Evolutionary conservation across 106 monocot species (phyloP).

Genomic region (Phalaenopsis equestris): DNA sequence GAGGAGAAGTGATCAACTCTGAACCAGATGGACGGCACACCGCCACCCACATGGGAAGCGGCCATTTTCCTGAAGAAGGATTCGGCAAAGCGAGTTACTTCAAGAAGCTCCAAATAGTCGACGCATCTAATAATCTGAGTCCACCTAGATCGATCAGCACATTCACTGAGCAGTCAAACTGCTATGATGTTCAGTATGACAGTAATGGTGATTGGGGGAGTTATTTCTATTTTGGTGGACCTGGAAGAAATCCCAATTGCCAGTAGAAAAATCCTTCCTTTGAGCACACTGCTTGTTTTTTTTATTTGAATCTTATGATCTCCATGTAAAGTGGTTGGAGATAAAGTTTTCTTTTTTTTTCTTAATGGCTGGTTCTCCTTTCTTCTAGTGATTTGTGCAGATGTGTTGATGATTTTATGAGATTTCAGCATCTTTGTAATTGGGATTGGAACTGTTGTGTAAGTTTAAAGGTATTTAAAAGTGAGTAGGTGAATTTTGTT

Average conservation of each 20-base stretch:
- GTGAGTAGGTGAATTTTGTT: not conserved
- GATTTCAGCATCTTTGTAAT: not conserved
- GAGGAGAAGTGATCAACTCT: constrained; percentile 55
- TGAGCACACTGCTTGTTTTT: not conserved
- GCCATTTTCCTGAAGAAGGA: constrained; percentile 49
- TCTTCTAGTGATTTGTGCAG: not conserved
- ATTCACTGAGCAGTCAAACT: constrained; percentile 18
- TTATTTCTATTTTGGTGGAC: constrained; percentile 16
- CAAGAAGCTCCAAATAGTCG: constrained; percentile 46
- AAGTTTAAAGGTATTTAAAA: not conserved
- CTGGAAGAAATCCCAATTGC: constrained; percentile 16
- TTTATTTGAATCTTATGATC: not conserved
- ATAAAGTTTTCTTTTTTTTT: not conserved
- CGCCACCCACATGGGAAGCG: constrained; percentile 57
- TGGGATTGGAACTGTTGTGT: not conserved
- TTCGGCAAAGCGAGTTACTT: constrained; percentile 55
- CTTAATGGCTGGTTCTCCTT: not conserved
- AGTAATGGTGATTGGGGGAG: constrained; percentile 14
- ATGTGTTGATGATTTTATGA: not conserved
- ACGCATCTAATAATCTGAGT: constrained; percentile 40
- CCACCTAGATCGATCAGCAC: constrained; percentile 25
- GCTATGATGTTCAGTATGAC: constrained; percentile 9
- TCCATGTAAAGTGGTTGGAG: not conserved
- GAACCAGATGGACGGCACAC: constrained; percentile 48
- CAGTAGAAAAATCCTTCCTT: not conserved